These are phyloP conservation scores for Zymoseptoria passerinii DNA, from an alignment of 2,329 filamentous ascomycete species.

Conservation along the genomic window DNA sequence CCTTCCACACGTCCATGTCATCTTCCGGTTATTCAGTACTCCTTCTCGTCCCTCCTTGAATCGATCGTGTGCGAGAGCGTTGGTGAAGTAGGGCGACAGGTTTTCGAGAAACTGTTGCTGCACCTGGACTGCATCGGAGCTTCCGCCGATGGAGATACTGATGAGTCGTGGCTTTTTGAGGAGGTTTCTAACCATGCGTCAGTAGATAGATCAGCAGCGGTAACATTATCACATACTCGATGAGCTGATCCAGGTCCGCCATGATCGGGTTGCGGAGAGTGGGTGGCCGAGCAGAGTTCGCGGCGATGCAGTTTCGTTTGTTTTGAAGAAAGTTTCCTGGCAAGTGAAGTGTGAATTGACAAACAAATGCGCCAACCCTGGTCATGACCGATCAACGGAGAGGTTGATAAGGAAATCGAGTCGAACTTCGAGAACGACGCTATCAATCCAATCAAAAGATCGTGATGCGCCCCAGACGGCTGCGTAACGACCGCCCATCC, in stretches of 20 bases:
- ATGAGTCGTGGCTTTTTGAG: not conserved
- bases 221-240: not conserved
- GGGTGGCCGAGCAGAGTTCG: no score
- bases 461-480: no score
- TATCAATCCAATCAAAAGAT: no score
- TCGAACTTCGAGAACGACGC: no score
- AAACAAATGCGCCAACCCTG: not conserved
- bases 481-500: no score
- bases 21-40: slow-evolving; percentile 4
- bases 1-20: slow-evolving; percentile 4
- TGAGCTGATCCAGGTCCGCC: not conserved
- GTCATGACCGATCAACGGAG: no score
- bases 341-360: no score
- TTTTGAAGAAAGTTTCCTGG: no score
- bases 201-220: no score
- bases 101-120: slow-evolving; percentile 3
- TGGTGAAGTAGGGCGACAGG: not conserved
- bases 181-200: no score
- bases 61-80: not conserved
- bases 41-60: slow-evolving; percentile 2
- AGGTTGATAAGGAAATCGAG: no score
- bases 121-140: not conserved
- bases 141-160: slow-evolving; percentile 1
- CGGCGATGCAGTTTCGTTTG: no score
- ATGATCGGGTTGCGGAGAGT: not conserved